These are phyloP conservation scores for Escovopsis sp. DNA, from an alignment of 2,329 filamentous ascomycete genomes.

Conservation along the genomic window DNA sequence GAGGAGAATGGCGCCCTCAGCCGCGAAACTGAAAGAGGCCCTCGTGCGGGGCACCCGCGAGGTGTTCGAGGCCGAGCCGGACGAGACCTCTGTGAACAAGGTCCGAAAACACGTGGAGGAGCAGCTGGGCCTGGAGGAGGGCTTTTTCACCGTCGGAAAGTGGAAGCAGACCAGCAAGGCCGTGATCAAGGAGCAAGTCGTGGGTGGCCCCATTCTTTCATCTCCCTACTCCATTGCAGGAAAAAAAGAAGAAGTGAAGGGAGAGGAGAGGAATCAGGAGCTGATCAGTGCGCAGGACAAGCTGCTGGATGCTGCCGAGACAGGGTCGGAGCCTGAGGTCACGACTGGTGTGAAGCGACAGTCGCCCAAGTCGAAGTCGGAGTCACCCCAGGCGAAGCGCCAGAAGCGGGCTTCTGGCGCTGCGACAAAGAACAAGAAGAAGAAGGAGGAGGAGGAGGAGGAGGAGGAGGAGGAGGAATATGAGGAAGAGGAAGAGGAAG, in stretches of 20 bases:
- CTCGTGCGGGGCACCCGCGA: constrained; percentile 32
- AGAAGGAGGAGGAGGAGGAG: constrained; percentile 15
- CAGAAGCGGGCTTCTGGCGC: constrained; percentile 20
- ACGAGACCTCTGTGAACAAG: constrained; percentile 40
- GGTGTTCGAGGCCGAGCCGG: constrained; percentile 29
- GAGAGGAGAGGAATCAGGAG: too few relatives aligned
- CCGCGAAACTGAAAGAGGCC: constrained; percentile 28
- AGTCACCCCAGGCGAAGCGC: constrained; percentile 23
- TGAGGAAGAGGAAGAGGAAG: constrained; percentile 13
- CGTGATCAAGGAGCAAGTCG: constrained; percentile 40
- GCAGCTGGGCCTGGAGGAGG: constrained; percentile 31
- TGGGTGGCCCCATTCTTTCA: constrained; percentile 21
- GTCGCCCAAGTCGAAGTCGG: constrained; percentile 19
- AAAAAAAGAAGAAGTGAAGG: too few relatives aligned
- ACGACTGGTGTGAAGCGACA: constrained; percentile 20
- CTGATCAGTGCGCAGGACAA: constrained; percentile 17
- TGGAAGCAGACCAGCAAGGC: constrained; percentile 47
- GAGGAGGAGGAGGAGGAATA: constrained; percentile 10
- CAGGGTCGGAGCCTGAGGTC: constrained; percentile 12
- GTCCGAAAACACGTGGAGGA: constrained; percentile 39
- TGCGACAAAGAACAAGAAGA: constrained; percentile 12
- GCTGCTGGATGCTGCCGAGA: constrained; percentile 18
- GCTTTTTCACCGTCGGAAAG: constrained; percentile 31
- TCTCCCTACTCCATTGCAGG: not conserved
- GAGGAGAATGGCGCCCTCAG: constrained; percentile 25